phyloP scores from a whole-genome alignment of 1,284 basidiomycete species.

The Austroboletus rostrupii region DNA sequence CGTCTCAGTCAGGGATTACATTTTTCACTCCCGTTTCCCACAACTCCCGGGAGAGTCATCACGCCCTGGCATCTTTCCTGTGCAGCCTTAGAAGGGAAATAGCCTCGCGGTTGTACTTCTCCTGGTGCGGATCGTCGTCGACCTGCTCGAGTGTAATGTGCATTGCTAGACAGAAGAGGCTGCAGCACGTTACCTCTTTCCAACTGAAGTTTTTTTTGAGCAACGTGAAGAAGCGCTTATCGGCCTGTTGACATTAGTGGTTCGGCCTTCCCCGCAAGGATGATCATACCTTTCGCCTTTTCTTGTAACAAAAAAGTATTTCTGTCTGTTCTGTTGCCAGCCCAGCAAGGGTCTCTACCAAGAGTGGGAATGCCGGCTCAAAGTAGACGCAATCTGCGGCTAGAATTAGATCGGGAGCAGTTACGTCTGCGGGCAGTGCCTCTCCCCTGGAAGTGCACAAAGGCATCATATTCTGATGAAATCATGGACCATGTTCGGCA shows the following conservation, averaged over 20 bases:
- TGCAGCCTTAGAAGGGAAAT: constrained; percentile 52
- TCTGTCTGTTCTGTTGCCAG: constrained; percentile 59
- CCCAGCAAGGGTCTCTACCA: constrained; percentile 76
- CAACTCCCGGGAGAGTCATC: neutral
- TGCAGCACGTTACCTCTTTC: constrained; percentile 48
- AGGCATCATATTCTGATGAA: constrained; percentile 1
- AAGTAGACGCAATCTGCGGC: constrained; percentile 95
- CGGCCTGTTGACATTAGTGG: constrained; percentile 54
- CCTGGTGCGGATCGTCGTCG: constrained; percentile 47
- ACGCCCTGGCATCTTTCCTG: constrained; percentile 16
- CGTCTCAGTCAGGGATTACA: too few relatives aligned
- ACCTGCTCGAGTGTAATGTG: constrained; percentile 35
- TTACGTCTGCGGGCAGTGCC: constrained; percentile 41
- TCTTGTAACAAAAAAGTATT: constrained; percentile 90
- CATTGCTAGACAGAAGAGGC: neutral
- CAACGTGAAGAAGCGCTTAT: constrained; percentile 84
- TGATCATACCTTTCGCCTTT: constrained; percentile 73
- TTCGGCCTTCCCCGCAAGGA: neutral
- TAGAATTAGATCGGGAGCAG: constrained; percentile 63
- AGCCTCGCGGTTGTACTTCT: constrained; percentile 50
- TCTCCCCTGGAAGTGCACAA: constrained; percentile 47
- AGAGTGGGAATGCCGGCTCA: constrained; percentile 88
- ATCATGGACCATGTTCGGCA: constrained; percentile 1
- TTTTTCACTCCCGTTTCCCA: too few relatives aligned
- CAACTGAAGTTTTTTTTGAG: constrained; percentile 83